Evolutionary conservation across 2,329 filamentous ascomycete species (phyloP).

Genomic region (Pyrenochaeta sp.): DNA sequence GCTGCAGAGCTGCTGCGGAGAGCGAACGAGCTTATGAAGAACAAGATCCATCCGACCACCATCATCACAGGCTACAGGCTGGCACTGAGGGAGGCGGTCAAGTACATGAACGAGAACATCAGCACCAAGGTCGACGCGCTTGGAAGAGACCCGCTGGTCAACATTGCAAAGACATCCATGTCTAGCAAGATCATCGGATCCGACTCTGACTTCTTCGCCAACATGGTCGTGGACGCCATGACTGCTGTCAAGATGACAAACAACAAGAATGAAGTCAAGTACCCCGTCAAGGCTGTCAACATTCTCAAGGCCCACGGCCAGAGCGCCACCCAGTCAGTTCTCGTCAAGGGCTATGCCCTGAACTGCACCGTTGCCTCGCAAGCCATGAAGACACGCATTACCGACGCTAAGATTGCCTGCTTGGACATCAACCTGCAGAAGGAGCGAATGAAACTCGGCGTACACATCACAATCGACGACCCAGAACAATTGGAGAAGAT

Average conservation of each 20-base stretch:
- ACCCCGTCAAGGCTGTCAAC: constrained; percentile 98
- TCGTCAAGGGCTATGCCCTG: constrained; percentile 95
- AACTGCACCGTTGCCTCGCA: constrained; percentile 99
- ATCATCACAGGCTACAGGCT: constrained; percentile 99
- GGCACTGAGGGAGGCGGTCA: constrained; percentile 92
- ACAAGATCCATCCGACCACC: constrained; percentile 98
- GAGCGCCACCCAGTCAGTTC: constrained; percentile 82
- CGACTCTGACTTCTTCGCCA: constrained; percentile 95
- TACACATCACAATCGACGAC: constrained; percentile 98
- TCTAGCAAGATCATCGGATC: constrained; percentile 98
- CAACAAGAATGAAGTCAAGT: constrained; percentile 89
- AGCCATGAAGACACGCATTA: constrained; percentile 92
- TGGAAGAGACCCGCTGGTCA: constrained; percentile 87
- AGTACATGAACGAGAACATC: constrained; percentile 99
- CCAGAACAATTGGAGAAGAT: constrained; percentile 98
- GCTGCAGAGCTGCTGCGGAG: constrained; percentile 91
- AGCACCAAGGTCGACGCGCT: constrained; percentile 93
- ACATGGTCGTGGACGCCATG: constrained; percentile 97
- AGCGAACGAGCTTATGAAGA: constrained; percentile 98
- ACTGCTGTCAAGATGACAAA: constrained; percentile 92
- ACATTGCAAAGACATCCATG: constrained; percentile 98
- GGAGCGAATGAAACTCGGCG: constrained; percentile 98
- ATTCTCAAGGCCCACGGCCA: constrained; percentile 98
- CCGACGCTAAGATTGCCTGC: constrained; percentile 94
- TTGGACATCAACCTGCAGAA: constrained; percentile 99